Conservation (phyloP, 371 early-diverging fungal species). For the Rhizopus microsporus region DNA sequence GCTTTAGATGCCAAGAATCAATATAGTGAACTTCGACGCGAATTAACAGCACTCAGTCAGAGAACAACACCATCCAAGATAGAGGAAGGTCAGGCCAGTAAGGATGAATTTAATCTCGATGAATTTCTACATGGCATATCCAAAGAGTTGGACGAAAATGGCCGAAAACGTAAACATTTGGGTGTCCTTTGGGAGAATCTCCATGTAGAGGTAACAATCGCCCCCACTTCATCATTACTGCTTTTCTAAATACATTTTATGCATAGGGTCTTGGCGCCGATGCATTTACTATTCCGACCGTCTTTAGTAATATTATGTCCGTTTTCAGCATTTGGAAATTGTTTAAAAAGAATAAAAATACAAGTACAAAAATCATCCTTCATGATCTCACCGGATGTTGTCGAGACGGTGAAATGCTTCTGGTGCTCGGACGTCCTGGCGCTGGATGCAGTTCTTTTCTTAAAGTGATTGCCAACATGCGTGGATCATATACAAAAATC, state of each 20-base stretch:
- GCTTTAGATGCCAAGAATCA: constrained; percentile 15
- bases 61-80: constrained; percentile 11
- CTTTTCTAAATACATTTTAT: background rate
- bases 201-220: constrained; percentile 28
- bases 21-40: constrained; percentile 16
- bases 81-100: constrained; percentile 19
- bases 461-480: constrained; percentile 66
- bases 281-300: constrained; percentile 38
- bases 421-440: constrained; percentile 74
- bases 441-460: constrained; percentile 72
- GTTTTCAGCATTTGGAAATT: constrained; percentile 30
- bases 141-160: constrained; percentile 29
- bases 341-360: constrained; percentile 19
- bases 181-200: constrained; percentile 50
- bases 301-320: constrained; percentile 10
- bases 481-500: constrained; percentile 58
- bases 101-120: constrained; percentile 36
- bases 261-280: constrained; percentile 43
- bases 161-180: constrained; percentile 46
- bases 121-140: constrained; percentile 32
- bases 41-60: constrained; percentile 16
- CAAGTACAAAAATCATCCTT: constrained; percentile 40
- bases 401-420: constrained; percentile 69
- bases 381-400: constrained; percentile 61
- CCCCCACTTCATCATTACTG: constrained; percentile 4